phyloP scores from a whole-genome alignment of 2,329 filamentous ascomycete genomes.

The Claviceps sp. region DNA sequence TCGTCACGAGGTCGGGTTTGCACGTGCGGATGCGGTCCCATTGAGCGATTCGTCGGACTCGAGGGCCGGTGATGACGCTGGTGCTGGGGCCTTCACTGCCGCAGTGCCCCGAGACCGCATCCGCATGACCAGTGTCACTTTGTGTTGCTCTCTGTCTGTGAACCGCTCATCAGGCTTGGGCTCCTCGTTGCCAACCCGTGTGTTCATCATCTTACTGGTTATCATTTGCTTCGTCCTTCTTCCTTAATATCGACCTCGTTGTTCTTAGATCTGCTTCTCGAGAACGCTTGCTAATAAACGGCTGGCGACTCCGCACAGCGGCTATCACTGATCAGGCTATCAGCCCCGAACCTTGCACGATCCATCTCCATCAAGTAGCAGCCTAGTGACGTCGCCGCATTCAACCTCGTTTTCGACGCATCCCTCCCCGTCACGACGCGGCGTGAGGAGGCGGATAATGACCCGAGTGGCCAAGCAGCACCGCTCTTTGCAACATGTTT shows the following conservation, averaged over 20 bases:
- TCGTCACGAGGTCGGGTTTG: too few relatives aligned
- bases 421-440: background rate
- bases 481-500: constrained; percentile 23
- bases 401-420: background rate
- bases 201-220: background rate
- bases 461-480: constrained; percentile 11
- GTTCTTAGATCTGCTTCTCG: background rate
- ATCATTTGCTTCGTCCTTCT: background rate
- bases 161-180: too few relatives aligned
- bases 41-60: too few relatives aligned
- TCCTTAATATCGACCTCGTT: background rate
- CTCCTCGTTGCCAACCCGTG: background rate
- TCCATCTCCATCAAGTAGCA: background rate
- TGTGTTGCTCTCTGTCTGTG: too few relatives aligned
- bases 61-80: too few relatives aligned
- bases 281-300: background rate
- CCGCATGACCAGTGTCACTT: too few relatives aligned
- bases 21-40: too few relatives aligned
- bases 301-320: background rate
- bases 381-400: background rate
- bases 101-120: too few relatives aligned
- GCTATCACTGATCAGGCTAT: background rate
- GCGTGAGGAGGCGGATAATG: constrained; percentile 21
- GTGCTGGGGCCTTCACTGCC: too few relatives aligned
- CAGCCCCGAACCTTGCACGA: background rate